Evolutionary conservation across 306 rosid species (phyloP).

Genomic region (Sesbania bispinosa): DNA sequence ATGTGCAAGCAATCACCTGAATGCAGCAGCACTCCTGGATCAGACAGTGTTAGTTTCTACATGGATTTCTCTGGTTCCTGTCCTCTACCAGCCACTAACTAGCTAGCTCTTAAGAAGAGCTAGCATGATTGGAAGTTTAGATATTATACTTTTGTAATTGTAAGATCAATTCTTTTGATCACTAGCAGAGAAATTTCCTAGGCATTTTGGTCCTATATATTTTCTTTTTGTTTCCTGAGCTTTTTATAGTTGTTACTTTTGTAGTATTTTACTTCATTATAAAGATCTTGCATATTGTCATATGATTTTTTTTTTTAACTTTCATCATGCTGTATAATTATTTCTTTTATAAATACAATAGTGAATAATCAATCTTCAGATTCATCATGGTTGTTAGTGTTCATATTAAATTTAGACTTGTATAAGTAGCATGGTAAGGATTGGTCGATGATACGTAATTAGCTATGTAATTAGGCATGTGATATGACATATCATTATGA

Average conservation of each 20-base stretch:
- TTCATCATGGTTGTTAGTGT: background rate
- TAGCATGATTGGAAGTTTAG: slow-evolving; percentile 21
- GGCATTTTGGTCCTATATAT: slow-evolving; percentile 21
- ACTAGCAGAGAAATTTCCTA: slow-evolving; percentile 34
- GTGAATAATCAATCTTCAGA: slow-evolving; percentile 17
- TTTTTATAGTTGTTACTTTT: slow-evolving; percentile 6
- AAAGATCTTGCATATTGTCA: slow-evolving; percentile 21
- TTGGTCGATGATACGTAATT: background rate
- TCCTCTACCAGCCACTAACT: slow-evolving; percentile 39
- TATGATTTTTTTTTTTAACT: background rate
- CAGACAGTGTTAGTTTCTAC: slow-evolving; percentile 40
- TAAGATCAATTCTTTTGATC: slow-evolving; percentile 46
- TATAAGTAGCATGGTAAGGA: background rate
- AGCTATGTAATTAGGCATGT: too few relatives aligned
- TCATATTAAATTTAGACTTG: background rate
- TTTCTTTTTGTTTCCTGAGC: slow-evolving; percentile 8
- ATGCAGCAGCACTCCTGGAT: slow-evolving; percentile 43
- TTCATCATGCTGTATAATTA: slow-evolving; percentile 37
- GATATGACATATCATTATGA: too few relatives aligned
- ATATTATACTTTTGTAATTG: slow-evolving; percentile 28
- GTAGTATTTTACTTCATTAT: slow-evolving; percentile 9
- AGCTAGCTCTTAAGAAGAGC: slow-evolving; percentile 33
- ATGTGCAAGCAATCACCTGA: slow-evolving; percentile 53
- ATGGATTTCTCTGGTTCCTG: slow-evolving; percentile 41
- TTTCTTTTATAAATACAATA: slow-evolving; percentile 24